Percentiles rank a stretch among this genome's conserved stretches.
Conservation (phyloP, 176 grass and related monocot genomes). For the Ampelocalamus luodianensis region DNA sequence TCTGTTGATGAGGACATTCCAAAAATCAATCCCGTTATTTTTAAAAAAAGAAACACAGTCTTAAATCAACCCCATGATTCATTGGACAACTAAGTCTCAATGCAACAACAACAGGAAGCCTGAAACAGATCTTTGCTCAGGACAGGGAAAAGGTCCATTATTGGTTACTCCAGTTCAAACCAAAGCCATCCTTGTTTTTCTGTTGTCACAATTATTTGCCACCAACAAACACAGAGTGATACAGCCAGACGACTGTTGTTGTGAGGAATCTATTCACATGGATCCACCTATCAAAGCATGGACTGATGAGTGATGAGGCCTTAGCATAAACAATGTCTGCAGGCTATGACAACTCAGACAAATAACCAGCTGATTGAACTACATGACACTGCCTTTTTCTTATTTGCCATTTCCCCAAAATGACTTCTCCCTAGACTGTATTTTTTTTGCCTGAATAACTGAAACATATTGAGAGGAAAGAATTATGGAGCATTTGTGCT, state of each 20-base stretch:
- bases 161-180: slow-evolving; percentile 15
- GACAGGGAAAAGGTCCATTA: not conserved
- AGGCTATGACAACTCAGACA: slow-evolving; percentile 24
- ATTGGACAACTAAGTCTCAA: not conserved
- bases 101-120: not conserved
- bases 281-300: slow-evolving; percentile 35
- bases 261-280: slow-evolving; percentile 48
- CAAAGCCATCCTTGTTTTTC: slow-evolving; percentile 2
- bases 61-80: slow-evolving; percentile 8
- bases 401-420: not conserved
- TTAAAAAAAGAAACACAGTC: no score
- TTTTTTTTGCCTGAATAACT: not conserved
- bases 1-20: slow-evolving; percentile 45
- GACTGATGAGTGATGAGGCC: not conserved
- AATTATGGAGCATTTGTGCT: slow-evolving; percentile 21
- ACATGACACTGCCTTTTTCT: not conserved
- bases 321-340: slow-evolving; percentile 13
- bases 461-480: not conserved
- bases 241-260: not conserved
- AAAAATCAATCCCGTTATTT: slow-evolving; percentile 13
- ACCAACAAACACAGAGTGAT: slow-evolving; percentile 11
- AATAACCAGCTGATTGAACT: slow-evolving; percentile 10
- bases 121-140: not conserved
- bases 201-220: not conserved
- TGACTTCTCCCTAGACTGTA: not conserved